Percentiles rank a stretch among this genome's conserved stretches.
These are phyloP conservation scores for Apiosordaria backusii DNA, from an alignment of 495 filamentous ascomycete genomes.

Conservation along the genomic window DNA sequence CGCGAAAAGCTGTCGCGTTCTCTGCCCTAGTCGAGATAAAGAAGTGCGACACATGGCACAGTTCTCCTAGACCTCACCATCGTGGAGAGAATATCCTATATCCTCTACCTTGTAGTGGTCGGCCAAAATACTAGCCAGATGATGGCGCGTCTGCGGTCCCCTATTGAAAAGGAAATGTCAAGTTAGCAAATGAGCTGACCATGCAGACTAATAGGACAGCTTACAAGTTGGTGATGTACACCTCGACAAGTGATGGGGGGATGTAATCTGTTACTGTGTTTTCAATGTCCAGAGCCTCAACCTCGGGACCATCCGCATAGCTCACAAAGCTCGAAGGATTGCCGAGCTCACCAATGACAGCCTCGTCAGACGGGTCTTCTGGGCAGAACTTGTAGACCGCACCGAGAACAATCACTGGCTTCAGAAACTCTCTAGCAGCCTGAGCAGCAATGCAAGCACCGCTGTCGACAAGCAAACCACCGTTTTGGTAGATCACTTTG, in stretches of 20 bases:
- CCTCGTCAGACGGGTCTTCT: slow-evolving; percentile 75
- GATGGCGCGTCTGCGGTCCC: slow-evolving; percentile 75
- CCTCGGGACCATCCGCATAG: slow-evolving; percentile 69
- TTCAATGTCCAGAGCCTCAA: slow-evolving; percentile 71
- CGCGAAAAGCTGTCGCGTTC: slow-evolving; percentile 21
- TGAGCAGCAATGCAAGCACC: slow-evolving; percentile 75
- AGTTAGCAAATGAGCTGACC: slow-evolving; percentile 26
- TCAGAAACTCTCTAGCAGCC: slow-evolving; percentile 74
- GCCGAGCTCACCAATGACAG: slow-evolving; percentile 75
- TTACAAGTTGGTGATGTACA: slow-evolving; percentile 92
- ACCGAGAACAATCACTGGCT: slow-evolving; percentile 77
- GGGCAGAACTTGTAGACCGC: slow-evolving; percentile 90
- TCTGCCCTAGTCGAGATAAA: slow-evolving; percentile 4
- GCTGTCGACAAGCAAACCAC: slow-evolving; percentile 74
- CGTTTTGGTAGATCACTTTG: slow-evolving; percentile 80
- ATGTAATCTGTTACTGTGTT: slow-evolving; percentile 84
- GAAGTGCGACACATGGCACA: slow-evolving; percentile 5
- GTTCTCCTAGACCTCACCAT: slow-evolving; percentile 16
- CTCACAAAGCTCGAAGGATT: slow-evolving; percentile 67
- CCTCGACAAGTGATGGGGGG: slow-evolving; percentile 72
- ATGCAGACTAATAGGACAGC: slow-evolving; percentile 30
- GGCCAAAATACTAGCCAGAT: slow-evolving; percentile 73
- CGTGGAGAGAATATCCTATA: slow-evolving; percentile 55
- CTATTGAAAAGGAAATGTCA: slow-evolving; percentile 39
- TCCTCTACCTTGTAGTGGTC: slow-evolving; percentile 87